Percentiles rank a stretch among this genome's conserved stretches.
These are phyloP conservation scores for Aspergillus awamori DNA, from an alignment of 2,329 filamentous ascomycete species.

Conservation along the genomic window DNA sequence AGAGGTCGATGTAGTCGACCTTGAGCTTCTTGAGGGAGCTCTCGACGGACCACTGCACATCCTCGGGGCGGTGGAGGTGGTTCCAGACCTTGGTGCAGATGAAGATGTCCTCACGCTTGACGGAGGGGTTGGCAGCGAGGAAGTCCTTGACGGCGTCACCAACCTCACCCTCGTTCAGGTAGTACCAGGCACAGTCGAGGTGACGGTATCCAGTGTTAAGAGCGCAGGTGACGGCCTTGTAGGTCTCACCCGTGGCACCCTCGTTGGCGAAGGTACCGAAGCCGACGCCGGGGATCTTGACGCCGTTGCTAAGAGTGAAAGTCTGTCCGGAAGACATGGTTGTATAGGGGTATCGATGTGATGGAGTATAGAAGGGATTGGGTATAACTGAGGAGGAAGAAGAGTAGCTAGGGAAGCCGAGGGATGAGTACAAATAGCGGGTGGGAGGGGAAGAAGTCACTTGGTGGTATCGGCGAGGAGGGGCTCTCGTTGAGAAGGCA, in stretches of 20 bases:
- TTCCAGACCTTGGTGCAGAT: constrained; percentile 58
- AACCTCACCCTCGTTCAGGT: constrained; percentile 58
- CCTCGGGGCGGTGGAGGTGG: constrained; percentile 53
- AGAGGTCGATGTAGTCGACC: constrained; percentile 72
- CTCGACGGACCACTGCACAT: constrained; percentile 57
- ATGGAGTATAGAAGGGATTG: constrained; percentile 13
- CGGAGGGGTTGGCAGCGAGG: constrained; percentile 50
- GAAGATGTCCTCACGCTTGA: constrained; percentile 56
- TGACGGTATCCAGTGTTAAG: constrained; percentile 57
- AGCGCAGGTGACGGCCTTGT: constrained; percentile 56
- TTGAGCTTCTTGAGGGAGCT: constrained; percentile 66
- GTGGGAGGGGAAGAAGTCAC: neutral
- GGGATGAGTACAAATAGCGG: constrained; percentile 4
- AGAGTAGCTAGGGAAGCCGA: neutral
- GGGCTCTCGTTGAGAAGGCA: neutral
- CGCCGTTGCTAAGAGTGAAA: constrained; percentile 60
- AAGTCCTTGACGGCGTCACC: constrained; percentile 59
- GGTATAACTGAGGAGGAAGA: neutral
- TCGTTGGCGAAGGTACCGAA: constrained; percentile 71
- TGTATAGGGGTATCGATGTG: constrained; percentile 11
- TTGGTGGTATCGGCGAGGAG: neutral
- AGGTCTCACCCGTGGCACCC: constrained; percentile 61
- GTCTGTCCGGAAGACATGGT: constrained; percentile 59
- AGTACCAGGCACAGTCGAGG: constrained; percentile 60
- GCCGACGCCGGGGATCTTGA: constrained; percentile 64